These are phyloP conservation scores for Oryza punctata DNA, from an alignment of 176 grass and related monocot genomes.

Conservation along the genomic window DNA sequence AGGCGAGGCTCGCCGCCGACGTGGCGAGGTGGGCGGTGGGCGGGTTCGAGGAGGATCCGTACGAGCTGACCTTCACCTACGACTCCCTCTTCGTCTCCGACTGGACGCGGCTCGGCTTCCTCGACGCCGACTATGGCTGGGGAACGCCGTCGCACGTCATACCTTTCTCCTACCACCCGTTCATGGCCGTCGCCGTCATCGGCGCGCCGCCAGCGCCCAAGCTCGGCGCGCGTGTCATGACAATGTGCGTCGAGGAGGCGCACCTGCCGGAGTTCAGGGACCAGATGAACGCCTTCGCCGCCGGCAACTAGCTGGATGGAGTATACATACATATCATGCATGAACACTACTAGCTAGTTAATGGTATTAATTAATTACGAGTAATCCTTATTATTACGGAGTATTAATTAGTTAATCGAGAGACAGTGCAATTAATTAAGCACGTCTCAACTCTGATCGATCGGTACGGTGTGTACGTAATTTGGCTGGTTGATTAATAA, in stretches of 20 bases:
- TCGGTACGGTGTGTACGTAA: no score
- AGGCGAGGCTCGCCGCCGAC: constrained; percentile 49
- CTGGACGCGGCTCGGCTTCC: constrained; percentile 74
- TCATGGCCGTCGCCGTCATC: constrained; percentile 87
- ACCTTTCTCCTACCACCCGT: constrained; percentile 67
- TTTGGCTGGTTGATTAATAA: no score
- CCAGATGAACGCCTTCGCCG: constrained; percentile 63
- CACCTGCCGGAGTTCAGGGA: constrained; percentile 68
- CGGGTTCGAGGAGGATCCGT: constrained; percentile 57
- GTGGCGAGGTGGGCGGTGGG: constrained; percentile 74
- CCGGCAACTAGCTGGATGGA: not conserved
- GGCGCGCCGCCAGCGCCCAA: constrained; percentile 62
- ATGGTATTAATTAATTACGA: not conserved
- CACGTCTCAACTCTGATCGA: no score
- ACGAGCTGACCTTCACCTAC: constrained; percentile 70
- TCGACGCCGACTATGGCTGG: constrained; percentile 88
- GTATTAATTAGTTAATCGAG: no score
- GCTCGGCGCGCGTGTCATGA: constrained; percentile 70
- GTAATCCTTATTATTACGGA: not conserved
- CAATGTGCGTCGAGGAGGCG: constrained; percentile 78
- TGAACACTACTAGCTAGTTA: not conserved
- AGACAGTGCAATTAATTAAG: no score
- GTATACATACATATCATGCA: no score
- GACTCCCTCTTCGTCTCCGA: constrained; percentile 85
- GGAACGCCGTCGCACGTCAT: constrained; percentile 60